phyloP scores from a whole-genome alignment of 306 rosid species.

The Cucurbita ficifolia region DNA sequence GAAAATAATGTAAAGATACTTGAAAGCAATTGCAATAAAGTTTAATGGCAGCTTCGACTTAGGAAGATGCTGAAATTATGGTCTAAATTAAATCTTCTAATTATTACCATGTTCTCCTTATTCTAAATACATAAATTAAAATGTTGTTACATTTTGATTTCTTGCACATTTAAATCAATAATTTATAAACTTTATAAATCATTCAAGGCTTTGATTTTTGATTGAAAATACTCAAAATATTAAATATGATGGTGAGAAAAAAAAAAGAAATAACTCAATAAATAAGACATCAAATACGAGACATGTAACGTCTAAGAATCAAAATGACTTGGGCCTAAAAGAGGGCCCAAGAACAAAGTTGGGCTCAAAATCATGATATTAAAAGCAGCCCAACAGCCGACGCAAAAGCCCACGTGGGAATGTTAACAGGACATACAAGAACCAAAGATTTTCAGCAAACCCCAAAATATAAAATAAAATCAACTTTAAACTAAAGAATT shows the following conservation, averaged over 20 bases:
- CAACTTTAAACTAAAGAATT: conserved; percentile 2
- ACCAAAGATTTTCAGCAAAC: neutral
- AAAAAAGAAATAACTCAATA: neutral
- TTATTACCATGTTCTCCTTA: neutral
- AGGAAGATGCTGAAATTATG: neutral
- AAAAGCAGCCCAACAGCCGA: neutral
- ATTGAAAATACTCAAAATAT: no score
- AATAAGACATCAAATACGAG: no score
- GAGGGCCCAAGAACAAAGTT: neutral
- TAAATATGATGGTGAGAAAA: neutral
- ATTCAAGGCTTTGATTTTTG: no score
- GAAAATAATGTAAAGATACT: neutral
- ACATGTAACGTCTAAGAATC: neutral
- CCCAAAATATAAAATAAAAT: neutral
- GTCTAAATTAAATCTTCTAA: neutral
- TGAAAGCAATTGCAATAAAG: neutral
- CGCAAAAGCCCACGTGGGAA: neutral
- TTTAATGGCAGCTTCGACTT: neutral
- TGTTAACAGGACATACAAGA: neutral
- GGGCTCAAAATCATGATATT: neutral
- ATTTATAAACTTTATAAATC: no score
- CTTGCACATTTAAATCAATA: no score
- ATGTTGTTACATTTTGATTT: no score
- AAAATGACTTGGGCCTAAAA: neutral
- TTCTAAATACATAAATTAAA: neutral